A percentile compares a stretch with the other conserved stretches of the same genome.
These are phyloP conservation scores for Citrus hindsii DNA, from an alignment of 345 rosid genomes.

Conservation along the genomic window DNA sequence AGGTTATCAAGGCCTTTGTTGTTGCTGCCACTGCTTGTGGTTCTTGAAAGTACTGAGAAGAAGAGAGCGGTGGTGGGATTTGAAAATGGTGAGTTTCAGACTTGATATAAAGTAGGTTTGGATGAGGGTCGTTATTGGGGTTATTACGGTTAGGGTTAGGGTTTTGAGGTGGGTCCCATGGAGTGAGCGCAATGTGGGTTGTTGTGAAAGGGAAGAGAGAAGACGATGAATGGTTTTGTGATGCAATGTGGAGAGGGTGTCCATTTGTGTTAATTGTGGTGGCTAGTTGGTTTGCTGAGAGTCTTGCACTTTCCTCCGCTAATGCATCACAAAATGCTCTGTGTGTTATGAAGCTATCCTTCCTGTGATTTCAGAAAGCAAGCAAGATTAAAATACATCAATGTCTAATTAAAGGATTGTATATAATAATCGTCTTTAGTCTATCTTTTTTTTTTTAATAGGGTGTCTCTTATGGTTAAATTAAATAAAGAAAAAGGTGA, in stretches of 20 bases:
- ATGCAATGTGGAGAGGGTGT: conserved; percentile 17
- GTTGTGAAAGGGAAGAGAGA: conserved; percentile 30
- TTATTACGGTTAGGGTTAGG: conserved; percentile 33
- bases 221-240: conserved; percentile 17
- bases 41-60: conserved; percentile 24
- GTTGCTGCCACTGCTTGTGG: conserved; percentile 6
- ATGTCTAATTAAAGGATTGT: neutral
- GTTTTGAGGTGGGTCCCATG: conserved; percentile 39
- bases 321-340: conserved; percentile 92
- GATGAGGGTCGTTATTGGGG: neutral
- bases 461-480: neutral
- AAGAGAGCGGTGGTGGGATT: conserved; percentile 15
- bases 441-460: neutral
- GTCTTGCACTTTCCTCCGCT: conserved; percentile 86
- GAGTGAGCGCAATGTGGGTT: conserved; percentile 22
- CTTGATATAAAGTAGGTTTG: conserved; percentile 30
- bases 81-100: conserved; percentile 38
- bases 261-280: conserved; percentile 15
- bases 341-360: conserved; percentile 94
- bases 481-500: conserved; percentile 6
- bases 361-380: conserved; percentile 43
- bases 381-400: neutral
- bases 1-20: conserved; percentile 1
- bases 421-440: no score
- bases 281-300: conserved; percentile 41